Conservation (phyloP, 805 yeast genomes). For the Scheffersomyces lignosus region DNA sequence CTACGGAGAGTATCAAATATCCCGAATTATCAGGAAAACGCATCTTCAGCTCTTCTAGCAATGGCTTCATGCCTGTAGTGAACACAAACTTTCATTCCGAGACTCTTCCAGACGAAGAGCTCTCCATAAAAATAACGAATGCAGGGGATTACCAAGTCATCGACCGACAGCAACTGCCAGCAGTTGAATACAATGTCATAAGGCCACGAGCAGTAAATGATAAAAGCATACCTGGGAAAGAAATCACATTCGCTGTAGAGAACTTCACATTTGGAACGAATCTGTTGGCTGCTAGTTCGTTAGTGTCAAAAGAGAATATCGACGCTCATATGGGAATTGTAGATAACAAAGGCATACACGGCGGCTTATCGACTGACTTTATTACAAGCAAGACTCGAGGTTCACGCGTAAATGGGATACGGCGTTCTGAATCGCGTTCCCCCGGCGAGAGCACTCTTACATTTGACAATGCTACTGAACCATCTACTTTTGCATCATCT, state of each 20-base stretch:
- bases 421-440: too few relatives aligned
- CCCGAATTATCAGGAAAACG: slow-evolving; percentile 5
- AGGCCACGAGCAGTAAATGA: too few relatives aligned
- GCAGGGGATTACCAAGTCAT: too few relatives aligned
- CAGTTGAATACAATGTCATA: too few relatives aligned
- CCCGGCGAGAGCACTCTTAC: too few relatives aligned
- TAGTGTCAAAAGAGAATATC: neutral
- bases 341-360: neutral
- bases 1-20: slow-evolving; percentile 4
- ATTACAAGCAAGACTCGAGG: neutral
- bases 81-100: too few relatives aligned
- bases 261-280: neutral
- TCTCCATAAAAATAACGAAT: neutral
- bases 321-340: neutral
- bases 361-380: neutral
- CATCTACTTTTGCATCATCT: neutral
- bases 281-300: neutral
- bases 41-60: slow-evolving; percentile 3
- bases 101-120: neutral
- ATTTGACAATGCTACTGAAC: neutral
- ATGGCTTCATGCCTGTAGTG: too few relatives aligned
- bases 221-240: too few relatives aligned
- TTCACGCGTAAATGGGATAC: too few relatives aligned
- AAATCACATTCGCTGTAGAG: neutral
- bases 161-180: too few relatives aligned